phyloP scores from a whole-genome alignment of 164 flowering plant species.

The Umbilicus rupestris region DNA sequence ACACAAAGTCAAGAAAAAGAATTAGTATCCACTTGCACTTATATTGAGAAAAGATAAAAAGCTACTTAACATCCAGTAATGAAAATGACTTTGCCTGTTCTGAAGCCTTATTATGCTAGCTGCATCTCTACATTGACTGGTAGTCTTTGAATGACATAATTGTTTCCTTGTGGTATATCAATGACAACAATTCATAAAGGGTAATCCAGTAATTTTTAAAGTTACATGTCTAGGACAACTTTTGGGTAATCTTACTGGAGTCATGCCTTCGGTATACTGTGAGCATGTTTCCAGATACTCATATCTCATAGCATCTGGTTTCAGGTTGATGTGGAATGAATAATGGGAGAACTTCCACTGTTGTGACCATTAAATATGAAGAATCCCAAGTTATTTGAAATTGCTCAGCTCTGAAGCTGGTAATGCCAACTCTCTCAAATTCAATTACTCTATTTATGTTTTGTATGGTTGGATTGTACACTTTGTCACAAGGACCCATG shows the following conservation, averaged over 20 bases:
- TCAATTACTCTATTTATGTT: neutral
- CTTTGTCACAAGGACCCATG: neutral
- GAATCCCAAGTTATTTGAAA: neutral
- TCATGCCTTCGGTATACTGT: neutral
- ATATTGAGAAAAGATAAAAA: neutral
- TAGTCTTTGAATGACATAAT: neutral
- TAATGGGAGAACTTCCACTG: neutral
- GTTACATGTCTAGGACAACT: neutral
- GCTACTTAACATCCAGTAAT: neutral
- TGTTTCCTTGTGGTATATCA: neutral
- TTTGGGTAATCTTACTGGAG: neutral
- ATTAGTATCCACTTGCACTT: neutral
- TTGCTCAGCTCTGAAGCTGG: neutral
- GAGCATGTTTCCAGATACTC: neutral
- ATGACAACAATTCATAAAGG: neutral
- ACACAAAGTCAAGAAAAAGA: constrained; percentile 9
- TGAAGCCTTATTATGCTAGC: neutral
- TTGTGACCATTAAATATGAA: neutral
- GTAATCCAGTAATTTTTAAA: no score
- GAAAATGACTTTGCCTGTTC: neutral
- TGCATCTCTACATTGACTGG: neutral
- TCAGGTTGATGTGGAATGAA: neutral
- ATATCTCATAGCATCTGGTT: neutral
- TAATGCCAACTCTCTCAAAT: neutral
- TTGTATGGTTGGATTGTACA: neutral